Evolutionary conservation across 805 yeast genomes (phyloP).

Genomic region (Saccharomyces eubayanus): DNA sequence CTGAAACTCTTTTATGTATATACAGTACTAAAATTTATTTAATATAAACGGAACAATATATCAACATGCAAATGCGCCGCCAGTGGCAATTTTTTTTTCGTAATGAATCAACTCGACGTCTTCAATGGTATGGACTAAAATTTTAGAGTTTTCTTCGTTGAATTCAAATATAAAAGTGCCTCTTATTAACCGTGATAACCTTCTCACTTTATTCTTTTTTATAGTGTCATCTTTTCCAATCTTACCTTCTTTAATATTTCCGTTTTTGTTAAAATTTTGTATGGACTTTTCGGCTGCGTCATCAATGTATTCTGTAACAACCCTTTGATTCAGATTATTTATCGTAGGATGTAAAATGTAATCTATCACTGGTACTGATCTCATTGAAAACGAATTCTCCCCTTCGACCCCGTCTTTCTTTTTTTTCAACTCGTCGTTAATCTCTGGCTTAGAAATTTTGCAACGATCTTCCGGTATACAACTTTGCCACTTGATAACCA

Average conservation of each 20-base stretch:
- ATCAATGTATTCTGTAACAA: not conserved
- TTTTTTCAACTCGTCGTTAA: not conserved
- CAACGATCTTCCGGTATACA: constrained; percentile 11
- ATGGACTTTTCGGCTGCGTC: constrained; percentile 1
- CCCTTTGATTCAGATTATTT: constrained; percentile 5
- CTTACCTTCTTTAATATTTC: not conserved
- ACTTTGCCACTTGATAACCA: constrained; percentile 25
- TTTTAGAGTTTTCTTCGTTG: constrained; percentile 43
- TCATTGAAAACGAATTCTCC: not conserved
- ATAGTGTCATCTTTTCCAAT: constrained; percentile 2
- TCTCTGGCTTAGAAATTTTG: not conserved
- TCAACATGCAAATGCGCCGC: constrained; percentile 18
- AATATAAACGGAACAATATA: not conserved
- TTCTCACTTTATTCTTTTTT: constrained; percentile 1
- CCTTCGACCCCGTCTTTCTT: not conserved
- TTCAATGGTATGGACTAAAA: constrained; percentile 59
- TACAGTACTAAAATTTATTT: not conserved
- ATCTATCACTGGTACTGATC: constrained; percentile 2
- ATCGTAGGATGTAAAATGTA: constrained; percentile 13
- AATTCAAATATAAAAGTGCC: constrained; percentile 65
- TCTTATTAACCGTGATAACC: constrained; percentile 10
- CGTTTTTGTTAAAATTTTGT: not conserved
- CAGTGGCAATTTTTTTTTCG: constrained; percentile 19
- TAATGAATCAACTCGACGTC: constrained; percentile 52
- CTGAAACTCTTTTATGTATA: not conserved